Base-by-base conservation (phyloP, 208 protist species). In the Leishmania tarentolae region DNA sequence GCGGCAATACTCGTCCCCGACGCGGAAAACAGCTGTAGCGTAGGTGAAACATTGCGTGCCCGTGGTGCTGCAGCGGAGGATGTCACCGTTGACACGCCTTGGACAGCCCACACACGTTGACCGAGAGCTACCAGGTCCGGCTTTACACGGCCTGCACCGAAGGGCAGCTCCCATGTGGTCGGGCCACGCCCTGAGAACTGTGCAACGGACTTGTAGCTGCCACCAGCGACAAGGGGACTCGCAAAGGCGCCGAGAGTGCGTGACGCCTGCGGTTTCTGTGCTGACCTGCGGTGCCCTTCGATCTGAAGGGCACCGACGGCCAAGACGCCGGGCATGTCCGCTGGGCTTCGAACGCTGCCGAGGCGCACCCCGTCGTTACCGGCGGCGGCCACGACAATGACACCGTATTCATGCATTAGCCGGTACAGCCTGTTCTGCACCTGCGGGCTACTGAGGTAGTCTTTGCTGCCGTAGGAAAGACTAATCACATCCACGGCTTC, bases 281-380 rank as follows among this genome's bases (percentile, higher is more conserved):
- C 17, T 8, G 47, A 15, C 19, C 47, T 24, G 50, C 31, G 1
- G 9, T 42, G 57, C 61, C 35, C 31, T 35, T 78, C 61, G 46
- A 76, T 59, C 57, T 76, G 70, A 59, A 92, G 31, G 37, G 90
- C 91, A 9, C 98, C 98, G 3, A 99, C 98, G 19, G 98, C 98
- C 44, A 99, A 87, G 1, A 99, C 99, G 73, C 98, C 94, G 1
- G 80, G 70, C 83, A 98, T 91, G 88, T 99, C 98, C 0, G 94
- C 98, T 9, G 99, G 99, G 82, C 99, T 99, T 83, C 95, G 97
- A 35, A 99, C 81, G n/a, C 94, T 99, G 42, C 97, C 99, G 76
- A 98, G 99, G 19, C 91, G 70, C 7, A 57, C 98, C 98, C 13
- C 98, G 65, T 98, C 97, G 87, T 99, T 99, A 37, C 99, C 99